Evolutionary conservation across 768 basidiomycete genomes (phyloP).

Genomic region (Amanita muscaria): DNA sequence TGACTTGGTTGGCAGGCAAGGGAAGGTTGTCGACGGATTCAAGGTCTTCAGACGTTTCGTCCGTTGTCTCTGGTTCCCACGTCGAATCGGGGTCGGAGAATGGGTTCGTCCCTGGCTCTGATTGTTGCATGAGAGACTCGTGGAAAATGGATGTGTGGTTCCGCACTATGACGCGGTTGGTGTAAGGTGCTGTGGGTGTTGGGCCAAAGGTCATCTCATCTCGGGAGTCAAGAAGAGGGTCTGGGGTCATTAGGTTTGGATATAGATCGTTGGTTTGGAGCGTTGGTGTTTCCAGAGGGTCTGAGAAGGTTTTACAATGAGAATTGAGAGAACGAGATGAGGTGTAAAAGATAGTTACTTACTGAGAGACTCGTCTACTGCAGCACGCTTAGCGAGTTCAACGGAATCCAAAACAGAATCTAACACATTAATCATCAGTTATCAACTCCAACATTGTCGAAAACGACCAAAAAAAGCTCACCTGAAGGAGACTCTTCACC

Average conservation of each 20-base stretch:
- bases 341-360: background rate
- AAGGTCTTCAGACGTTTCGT: constrained; percentile 24
- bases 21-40: constrained; percentile 21
- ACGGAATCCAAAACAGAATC: background rate
- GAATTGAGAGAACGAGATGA: background rate
- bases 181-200: constrained; percentile 39
- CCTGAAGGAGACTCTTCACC: background rate
- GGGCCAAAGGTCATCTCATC: constrained; percentile 48
- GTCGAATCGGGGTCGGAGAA: constrained; percentile 20
- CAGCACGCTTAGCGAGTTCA: constrained; percentile 3
- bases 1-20: constrained; percentile 13
- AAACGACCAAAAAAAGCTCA: background rate
- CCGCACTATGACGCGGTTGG: constrained; percentile 56
- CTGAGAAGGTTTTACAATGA: background rate
- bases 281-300: constrained; percentile 1
- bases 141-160: constrained; percentile 70
- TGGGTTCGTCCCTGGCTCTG: constrained; percentile 20
- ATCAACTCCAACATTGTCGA: background rate
- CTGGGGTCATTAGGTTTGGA: constrained; percentile 56
- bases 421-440: background rate
- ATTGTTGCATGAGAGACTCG: constrained; percentile 24
- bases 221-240: constrained; percentile 54
- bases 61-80: constrained; percentile 17
- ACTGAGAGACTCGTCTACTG: constrained; percentile 5
- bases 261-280: constrained; percentile 16